phyloP scores from a whole-genome alignment of 345 rosid genomes.

The Acer negundo region DNA sequence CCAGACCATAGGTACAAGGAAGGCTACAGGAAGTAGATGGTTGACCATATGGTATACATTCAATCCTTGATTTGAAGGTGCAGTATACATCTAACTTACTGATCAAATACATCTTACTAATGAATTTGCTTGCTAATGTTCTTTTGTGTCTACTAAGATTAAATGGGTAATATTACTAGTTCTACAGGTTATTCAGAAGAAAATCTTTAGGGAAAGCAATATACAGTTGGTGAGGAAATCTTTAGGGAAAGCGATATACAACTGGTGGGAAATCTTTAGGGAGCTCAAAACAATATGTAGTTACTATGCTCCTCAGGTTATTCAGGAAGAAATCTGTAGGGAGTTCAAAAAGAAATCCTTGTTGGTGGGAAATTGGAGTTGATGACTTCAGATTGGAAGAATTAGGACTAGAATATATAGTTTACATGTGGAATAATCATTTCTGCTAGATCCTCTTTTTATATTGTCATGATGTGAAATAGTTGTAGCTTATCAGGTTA shows the following conservation, averaged over 20 bases:
- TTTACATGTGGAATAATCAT: background rate
- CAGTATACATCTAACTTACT: conserved; percentile 21
- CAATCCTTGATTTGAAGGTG: conserved; percentile 22
- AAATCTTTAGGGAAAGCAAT: background rate
- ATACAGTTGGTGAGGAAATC: background rate
- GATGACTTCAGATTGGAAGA: background rate
- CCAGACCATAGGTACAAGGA: conserved; percentile 15
- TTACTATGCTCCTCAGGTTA: background rate
- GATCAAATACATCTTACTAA: background rate
- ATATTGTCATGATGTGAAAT: background rate
- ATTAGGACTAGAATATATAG: background rate
- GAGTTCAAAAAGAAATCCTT: background rate
- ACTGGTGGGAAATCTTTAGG: background rate
- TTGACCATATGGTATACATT: conserved; percentile 17
- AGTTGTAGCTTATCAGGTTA: background rate
- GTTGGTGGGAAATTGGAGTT: background rate
- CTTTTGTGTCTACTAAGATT: conserved; percentile 2
- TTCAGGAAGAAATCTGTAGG: background rate
- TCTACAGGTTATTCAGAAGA: background rate
- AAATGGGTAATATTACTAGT: background rate
- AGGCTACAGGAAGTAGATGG: conserved; percentile 18
- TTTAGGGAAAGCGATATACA: background rate
- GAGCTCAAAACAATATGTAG: background rate
- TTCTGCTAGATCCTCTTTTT: background rate
- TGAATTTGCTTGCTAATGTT: conserved; percentile 12